Evolutionary conservation across 2,329 filamentous ascomycete genomes (phyloP).

Genomic region (Rhytidhysteron rufulum): DNA sequence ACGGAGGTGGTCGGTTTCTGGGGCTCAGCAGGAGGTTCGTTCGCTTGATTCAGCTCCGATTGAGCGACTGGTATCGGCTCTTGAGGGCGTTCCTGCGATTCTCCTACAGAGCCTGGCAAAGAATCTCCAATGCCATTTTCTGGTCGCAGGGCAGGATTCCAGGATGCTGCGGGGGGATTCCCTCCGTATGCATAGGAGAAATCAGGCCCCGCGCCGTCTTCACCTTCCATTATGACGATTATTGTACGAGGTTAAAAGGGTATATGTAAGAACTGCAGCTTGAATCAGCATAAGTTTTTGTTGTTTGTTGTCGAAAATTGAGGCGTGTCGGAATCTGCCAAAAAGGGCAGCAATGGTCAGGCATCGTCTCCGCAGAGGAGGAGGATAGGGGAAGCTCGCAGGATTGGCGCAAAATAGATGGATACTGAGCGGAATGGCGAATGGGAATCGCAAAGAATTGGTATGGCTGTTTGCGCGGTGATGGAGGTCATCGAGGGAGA

Average conservation of each 20-base stretch:
- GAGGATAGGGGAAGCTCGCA: neutral
- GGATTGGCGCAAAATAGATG: too few relatives aligned
- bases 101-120: neutral
- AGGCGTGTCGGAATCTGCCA: neutral
- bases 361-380: too few relatives aligned
- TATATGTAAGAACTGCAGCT: conserved; percentile 31
- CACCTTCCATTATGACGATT: conserved; percentile 27
- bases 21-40: neutral
- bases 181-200: conserved; percentile 37
- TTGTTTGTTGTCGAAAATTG: neutral
- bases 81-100: neutral
- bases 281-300: conserved; percentile 15
- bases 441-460: neutral
- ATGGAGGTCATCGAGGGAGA: conserved; percentile 5
- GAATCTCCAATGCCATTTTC: conserved; percentile 21
- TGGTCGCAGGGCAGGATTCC: conserved; percentile 55
- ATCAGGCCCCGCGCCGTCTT: conserved; percentile 33
- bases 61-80: neutral
- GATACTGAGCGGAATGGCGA: neutral
- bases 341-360: too few relatives aligned
- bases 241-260: conserved; percentile 20
- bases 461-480: neutral
- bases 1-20: neutral
- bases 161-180: conserved; percentile 34
- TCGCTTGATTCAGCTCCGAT: neutral